Evolutionary conservation across 2,329 filamentous ascomycete species (phyloP), one percentile per base, ranked within the genome.

Genomic region (Colletotrichum gigasporum): DNA sequence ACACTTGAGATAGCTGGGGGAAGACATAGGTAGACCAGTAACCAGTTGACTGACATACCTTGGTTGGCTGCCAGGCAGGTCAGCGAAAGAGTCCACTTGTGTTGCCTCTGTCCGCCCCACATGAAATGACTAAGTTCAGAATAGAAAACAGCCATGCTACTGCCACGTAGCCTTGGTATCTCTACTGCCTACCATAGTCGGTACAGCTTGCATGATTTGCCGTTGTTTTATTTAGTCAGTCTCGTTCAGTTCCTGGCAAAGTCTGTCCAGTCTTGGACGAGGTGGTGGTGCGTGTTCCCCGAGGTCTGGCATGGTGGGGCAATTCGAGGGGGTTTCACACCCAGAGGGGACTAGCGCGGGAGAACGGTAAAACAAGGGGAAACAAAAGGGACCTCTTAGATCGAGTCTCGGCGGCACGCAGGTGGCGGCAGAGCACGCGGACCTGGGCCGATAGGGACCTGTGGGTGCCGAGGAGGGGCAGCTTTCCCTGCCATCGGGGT

Each of bases 261-360:
- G 47, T 59, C 47, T 47, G 41, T 60, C 24, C 18, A 57, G 45
- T 11, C 22, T 10, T 34, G 16, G 30, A 48, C 28, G n/a, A 42
- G 50, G 30, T 47, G 20, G 20, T 32, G 45, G 53, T 59, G 60
- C 30, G 41, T 47, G 41, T 20, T 59, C 20, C n/a, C 18, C 14
- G 47, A 61, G 20, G 24, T 9, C 28, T 32, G 34, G 20, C 26
- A 41, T 67, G 51, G 61, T 65, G 61, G 65, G 65, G 65, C 65
- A 56, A 28, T 32, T 59, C 58, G 51, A 64, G 67, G 66, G 64
- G 64, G 59, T 61, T 64, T 64, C 52, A 45, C 35, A 20, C 47
- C 44, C 5, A 63, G 59, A 66, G 20, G 11, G 35, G 67, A 41
- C 42, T 68, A 67, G 67, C 55, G 67, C 37, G n/a, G 24, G 28